Evolutionary conservation across 768 basidiomycete genomes (phyloP).

Genomic region (Macrolepiota albuminosa): DNA sequence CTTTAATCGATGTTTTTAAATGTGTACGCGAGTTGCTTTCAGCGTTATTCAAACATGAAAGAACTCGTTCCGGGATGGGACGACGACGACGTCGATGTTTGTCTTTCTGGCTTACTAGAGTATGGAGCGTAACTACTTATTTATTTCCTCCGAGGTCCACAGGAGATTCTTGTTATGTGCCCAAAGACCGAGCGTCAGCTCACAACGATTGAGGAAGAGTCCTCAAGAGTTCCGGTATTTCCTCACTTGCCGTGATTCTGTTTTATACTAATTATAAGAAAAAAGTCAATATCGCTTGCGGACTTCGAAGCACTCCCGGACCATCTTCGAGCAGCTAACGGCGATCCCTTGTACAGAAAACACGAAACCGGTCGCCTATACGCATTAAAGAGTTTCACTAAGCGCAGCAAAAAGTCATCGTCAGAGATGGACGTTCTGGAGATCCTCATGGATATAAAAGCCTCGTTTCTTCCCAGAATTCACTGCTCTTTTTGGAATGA

Average conservation of each 20-base stretch:
- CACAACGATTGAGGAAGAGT: constrained; percentile 29
- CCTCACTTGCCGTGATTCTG: not conserved
- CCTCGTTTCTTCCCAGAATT: constrained; percentile 34
- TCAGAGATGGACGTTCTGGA: constrained; percentile 33
- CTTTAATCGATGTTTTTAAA: not conserved
- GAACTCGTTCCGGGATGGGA: constrained; percentile 41
- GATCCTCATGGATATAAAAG: constrained; percentile 25
- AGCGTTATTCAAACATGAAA: constrained; percentile 39
- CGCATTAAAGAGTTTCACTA: constrained; percentile 21
- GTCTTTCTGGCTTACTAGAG: constrained; percentile 6
- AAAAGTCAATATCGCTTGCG: constrained; percentile 20
- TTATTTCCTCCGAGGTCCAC: not conserved
- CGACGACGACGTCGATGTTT: constrained; percentile 45
- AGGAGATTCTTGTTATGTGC: constrained; percentile 48
- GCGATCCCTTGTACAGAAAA: constrained; percentile 19
- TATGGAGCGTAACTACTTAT: not conserved
- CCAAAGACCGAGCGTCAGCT: constrained; percentile 28
- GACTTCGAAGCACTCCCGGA: constrained; percentile 29
- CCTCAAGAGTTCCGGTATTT: constrained; percentile 18
- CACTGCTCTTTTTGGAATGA: constrained; percentile 37
- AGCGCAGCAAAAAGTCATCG: constrained; percentile 14
- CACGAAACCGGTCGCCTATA: constrained; percentile 30
- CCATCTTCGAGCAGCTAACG: constrained; percentile 3
- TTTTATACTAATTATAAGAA: not conserved
- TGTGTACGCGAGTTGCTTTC: not conserved